A percentile compares a stretch with the other conserved stretches of the same genome.
These are phyloP conservation scores for Elongisporangium undulatum DNA, from an alignment of 352 stramenopile genomes.

Conservation along the genomic window DNA sequence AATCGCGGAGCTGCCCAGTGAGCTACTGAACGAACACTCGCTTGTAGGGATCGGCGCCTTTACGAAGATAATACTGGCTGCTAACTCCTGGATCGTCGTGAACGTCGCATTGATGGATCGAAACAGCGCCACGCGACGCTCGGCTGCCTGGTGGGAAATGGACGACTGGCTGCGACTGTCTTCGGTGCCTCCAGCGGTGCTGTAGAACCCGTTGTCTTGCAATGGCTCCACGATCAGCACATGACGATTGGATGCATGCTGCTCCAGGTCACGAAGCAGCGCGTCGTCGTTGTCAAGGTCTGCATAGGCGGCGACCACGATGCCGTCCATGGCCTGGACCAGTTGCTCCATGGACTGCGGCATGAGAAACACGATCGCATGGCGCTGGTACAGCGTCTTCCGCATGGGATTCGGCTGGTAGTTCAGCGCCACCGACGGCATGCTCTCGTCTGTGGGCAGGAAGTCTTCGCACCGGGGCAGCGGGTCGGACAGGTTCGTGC, in stretches of 20 bases:
- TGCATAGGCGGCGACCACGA: constrained; percentile 62
- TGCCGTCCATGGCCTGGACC: constrained; percentile 64
- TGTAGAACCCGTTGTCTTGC: constrained; percentile 50
- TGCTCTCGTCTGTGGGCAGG: constrained; percentile 48
- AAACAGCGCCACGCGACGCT: constrained; percentile 58
- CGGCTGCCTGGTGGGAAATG: constrained; percentile 24
- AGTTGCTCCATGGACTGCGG: constrained; percentile 77
- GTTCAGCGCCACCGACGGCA: constrained; percentile 51
- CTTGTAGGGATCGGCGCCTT: constrained; percentile 49
- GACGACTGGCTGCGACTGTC: constrained; percentile 14
- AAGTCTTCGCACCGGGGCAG: constrained; percentile 76
- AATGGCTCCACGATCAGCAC: constrained; percentile 63
- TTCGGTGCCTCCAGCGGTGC: constrained; percentile 46
- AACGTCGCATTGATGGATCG: constrained; percentile 61
- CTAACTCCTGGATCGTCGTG: constrained; percentile 76
- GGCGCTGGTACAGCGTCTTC: constrained; percentile 70
- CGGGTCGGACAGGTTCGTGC: constrained; percentile 66
- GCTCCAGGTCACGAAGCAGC: constrained; percentile 54
- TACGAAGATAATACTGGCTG: constrained; percentile 79
- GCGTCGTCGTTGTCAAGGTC: constrained; percentile 43
- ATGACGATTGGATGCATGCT: constrained; percentile 32
- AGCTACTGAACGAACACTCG: constrained; percentile 64
- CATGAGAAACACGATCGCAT: constrained; percentile 68
- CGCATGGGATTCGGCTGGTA: constrained; percentile 75
- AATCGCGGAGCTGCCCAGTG: constrained; percentile 42